phyloP scores from a whole-genome alignment of 1,139 yeast genomes.

The Geotrichum bryndzae region DNA sequence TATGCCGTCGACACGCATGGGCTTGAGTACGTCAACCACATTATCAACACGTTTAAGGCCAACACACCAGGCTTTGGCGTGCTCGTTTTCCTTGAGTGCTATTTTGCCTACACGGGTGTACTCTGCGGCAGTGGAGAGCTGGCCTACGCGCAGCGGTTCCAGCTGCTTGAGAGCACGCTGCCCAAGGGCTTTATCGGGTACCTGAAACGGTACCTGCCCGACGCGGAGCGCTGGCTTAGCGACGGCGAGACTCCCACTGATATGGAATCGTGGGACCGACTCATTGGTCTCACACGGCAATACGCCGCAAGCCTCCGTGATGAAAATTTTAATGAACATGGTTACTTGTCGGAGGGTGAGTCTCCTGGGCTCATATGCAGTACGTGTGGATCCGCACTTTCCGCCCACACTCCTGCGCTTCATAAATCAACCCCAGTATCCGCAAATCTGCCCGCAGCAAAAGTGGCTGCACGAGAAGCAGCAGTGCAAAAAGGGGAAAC shows the following conservation, averaged over 20 bases:
- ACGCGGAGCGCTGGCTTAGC: constrained; percentile 9
- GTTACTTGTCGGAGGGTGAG: not conserved
- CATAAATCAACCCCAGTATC: not conserved
- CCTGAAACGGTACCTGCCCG: constrained; percentile 1
- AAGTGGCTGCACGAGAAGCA: not conserved
- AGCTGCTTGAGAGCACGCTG: constrained; percentile 7
- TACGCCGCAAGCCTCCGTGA: constrained; percentile 5
- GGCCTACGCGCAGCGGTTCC: constrained; percentile 10
- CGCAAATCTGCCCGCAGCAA: not conserved
- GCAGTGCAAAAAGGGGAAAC: not conserved
- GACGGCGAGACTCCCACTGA: constrained; percentile 8
- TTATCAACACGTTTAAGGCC: constrained; percentile 13
- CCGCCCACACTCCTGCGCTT: not conserved
- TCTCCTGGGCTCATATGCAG: not conserved
- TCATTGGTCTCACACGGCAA: constrained; percentile 10
- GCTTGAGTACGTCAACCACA: constrained; percentile 9
- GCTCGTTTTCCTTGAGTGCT: constrained; percentile 15
- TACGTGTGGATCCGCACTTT: not conserved
- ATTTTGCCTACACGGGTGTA: constrained; percentile 10
- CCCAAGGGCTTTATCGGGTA: constrained; percentile 10
- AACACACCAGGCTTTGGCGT: constrained; percentile 12
- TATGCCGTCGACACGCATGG: constrained; percentile 13
- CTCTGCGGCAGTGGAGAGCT: constrained; percentile 8
- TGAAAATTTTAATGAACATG: not conserved
- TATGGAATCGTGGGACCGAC: constrained; percentile 8